Evolutionary conservation across 2,329 filamentous ascomycete genomes (phyloP), one percentile per base, ranked within the genome.

Genomic region (Fusarium agapanthi): DNA sequence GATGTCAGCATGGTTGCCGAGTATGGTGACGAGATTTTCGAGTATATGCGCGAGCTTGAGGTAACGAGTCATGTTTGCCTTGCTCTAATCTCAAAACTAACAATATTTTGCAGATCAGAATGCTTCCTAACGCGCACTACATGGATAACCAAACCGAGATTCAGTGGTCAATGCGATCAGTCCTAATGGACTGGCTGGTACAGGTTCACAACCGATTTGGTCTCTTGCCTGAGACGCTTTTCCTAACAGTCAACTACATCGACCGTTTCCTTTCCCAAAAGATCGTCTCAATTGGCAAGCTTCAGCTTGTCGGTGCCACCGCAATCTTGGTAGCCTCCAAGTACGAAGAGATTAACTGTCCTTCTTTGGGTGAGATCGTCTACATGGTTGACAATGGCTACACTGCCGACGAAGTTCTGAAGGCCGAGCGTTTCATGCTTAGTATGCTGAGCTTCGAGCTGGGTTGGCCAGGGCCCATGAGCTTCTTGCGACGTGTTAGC

Each of bases 401-500:
- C 83, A 93, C 89, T 7, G 88, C 89, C 22, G 95, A 98, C 64
- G 96, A 98, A 84, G 95, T 99, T 64, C 88, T 98, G 74, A 98
- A 98, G 85, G 96, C 96, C 1, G 96, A 99, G 84, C 92, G 95
- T 18, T 98, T 97, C 85, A 99, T 99, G 95, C 89, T 99, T 57
- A 97, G 90, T 82, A 97, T 98, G 92, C 90, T 99, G 60, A 89
- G 94, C 77, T 99, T 97, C 80, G 95, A 98, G 83, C 89, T 99
- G 60, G 96, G 96, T 58, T 98, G 94, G 92, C 96, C 96, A n/a
- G 96, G 96, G 47, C 96, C 96, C 3, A 98, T 99, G 95, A 98
- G 95, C 85, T 99, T 99, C 84, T 87, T 99, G 69, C 90, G 96
- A 68, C 91, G 95, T 63, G 96, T 98, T 83, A 98, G 95, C 90